Conservation (phyloP, 2,329 filamentous ascomycete species). For the Cryphonectria naterciae region DNA sequence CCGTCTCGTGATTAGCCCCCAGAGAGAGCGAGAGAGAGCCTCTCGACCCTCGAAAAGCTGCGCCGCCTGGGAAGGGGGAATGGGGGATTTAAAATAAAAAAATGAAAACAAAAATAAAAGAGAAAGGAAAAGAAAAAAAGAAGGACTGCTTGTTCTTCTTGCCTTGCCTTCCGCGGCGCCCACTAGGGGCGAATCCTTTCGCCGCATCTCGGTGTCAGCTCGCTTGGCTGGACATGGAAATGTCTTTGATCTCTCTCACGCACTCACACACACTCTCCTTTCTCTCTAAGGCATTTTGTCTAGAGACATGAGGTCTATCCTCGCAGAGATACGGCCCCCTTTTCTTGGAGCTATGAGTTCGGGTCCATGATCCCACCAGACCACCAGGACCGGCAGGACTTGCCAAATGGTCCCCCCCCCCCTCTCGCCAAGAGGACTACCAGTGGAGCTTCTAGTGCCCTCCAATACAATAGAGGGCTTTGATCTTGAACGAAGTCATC, state of each 20-base stretch:
- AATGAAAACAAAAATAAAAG: not conserved
- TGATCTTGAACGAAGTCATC: not conserved
- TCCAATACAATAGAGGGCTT: not conserved
- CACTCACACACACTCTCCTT: too few relatives aligned
- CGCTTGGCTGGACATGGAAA: not conserved
- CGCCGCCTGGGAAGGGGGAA: not conserved
- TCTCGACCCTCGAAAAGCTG: not conserved
- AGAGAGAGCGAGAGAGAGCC: not conserved
- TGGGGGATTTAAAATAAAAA: not conserved
- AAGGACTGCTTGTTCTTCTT: not conserved
- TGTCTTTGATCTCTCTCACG: not conserved
- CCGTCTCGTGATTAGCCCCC: not conserved
- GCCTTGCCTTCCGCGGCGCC: not conserved
- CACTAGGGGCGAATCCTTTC: not conserved
- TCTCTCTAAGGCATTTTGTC: not conserved
- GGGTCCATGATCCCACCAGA: not conserved
- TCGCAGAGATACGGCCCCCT: not conserved
- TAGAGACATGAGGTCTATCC: not conserved
- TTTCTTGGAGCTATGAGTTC: not conserved
- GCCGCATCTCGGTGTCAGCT: constrained; percentile 3
- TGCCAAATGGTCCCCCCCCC: not conserved
- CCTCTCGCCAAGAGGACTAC: not conserved
- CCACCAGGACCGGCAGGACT: not conserved
- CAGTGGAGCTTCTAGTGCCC: not conserved
- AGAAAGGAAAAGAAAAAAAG: not conserved